phyloP scores from a whole-genome alignment of 2,329 filamentous ascomycete species.

The Ophiocordyceps sinensis region DNA sequence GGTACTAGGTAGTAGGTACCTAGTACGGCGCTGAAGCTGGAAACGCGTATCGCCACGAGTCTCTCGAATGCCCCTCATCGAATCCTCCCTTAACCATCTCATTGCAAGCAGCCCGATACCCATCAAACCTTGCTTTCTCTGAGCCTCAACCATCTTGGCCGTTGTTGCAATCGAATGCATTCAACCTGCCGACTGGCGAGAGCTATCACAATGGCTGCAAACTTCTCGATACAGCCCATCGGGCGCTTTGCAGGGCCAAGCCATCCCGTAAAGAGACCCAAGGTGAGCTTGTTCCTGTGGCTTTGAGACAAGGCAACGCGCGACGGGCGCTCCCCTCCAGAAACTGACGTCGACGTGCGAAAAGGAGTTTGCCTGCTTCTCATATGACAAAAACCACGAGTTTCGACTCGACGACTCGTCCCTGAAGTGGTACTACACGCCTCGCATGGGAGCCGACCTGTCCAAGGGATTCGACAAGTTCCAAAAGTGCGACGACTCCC shows the following conservation, averaged over 20 bases:
- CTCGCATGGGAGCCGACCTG: constrained; percentile 54
- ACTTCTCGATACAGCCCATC: constrained; percentile 55
- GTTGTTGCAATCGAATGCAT: no score
- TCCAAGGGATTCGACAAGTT: constrained; percentile 73
- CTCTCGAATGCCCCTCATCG: no score
- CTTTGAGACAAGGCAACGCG: not conserved
- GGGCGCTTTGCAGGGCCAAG: constrained; percentile 52
- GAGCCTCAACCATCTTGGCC: no score
- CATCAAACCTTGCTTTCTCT: no score
- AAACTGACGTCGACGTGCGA: not conserved
- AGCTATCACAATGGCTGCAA: constrained; percentile 12
- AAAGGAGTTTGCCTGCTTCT: constrained; percentile 85
- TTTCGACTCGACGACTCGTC: constrained; percentile 67
- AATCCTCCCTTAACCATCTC: no score
- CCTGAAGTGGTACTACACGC: constrained; percentile 78
- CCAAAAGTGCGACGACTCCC: constrained; percentile 63
- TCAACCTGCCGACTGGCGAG: no score
- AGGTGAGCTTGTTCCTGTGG: constrained; percentile 28
- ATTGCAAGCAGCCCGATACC: no score
- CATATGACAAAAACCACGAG: constrained; percentile 71
- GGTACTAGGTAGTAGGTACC: no score
- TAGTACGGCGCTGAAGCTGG: no score
- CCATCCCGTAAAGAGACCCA: constrained; percentile 61
- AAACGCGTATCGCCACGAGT: no score
- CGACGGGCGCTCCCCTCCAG: not conserved